Percentiles rank a stretch among this genome's conserved stretches.
phyloP scores from a whole-genome alignment of 768 basidiomycete species.

The Kwoniella heveanensis region DNA sequence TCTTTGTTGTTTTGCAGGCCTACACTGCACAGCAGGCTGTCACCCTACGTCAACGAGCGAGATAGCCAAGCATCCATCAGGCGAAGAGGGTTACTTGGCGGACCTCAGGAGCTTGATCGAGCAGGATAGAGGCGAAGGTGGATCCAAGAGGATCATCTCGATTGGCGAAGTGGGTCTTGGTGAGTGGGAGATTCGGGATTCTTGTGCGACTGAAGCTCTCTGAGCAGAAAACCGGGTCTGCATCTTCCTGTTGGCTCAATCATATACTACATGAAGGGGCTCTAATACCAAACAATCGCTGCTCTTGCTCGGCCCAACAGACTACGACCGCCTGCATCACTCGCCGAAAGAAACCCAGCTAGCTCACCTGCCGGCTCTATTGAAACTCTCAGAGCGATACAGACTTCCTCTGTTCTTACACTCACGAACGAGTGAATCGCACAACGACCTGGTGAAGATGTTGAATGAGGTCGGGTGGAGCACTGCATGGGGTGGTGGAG shows the following conservation, averaged over 20 bases:
- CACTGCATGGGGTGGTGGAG: constrained; percentile 66
- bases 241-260: no score
- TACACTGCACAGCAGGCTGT: constrained; percentile 75
- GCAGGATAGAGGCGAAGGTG: constrained; percentile 49
- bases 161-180: constrained; percentile 81
- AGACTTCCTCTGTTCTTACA: constrained; percentile 78
- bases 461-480: constrained; percentile 69
- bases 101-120: constrained; percentile 65
- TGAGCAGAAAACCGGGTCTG: no score
- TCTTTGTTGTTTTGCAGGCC: constrained; percentile 55
- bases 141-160: constrained; percentile 65
- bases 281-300: no score
- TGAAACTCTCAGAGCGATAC: constrained; percentile 69
- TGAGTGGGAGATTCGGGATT: constrained; percentile 53
- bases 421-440: constrained; percentile 67
- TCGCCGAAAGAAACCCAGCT: constrained; percentile 66
- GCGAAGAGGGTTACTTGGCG: constrained; percentile 66
- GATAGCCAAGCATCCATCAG: constrained; percentile 65
- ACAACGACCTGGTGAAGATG: constrained; percentile 68
- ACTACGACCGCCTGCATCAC: constrained; percentile 75
- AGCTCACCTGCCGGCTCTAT: constrained; percentile 68
- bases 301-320: no score
- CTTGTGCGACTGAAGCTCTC: no score
- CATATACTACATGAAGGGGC: no score
- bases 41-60: constrained; percentile 76